Percentiles rank a stretch among this genome's conserved stretches.
Conservation (phyloP, 1,284 basidiomycete species). For the Irpex sp. region DNA sequence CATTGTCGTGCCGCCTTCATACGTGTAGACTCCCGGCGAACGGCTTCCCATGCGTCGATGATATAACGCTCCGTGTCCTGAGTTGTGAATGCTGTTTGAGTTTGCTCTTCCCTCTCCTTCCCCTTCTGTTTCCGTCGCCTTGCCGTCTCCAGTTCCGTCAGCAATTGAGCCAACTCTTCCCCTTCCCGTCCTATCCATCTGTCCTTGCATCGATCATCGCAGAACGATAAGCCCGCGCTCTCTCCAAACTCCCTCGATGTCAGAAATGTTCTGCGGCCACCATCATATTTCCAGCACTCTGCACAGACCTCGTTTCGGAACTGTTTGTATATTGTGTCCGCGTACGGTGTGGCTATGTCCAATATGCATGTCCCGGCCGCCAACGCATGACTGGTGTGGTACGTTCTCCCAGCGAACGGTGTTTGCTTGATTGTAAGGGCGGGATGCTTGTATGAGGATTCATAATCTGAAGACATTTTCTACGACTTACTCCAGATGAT, state of each 20-base stretch:
- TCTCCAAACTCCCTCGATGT: conserved; percentile 24
- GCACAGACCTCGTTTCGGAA: conserved; percentile 65
- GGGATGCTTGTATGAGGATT: not conserved
- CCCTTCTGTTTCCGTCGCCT: conserved; percentile 27
- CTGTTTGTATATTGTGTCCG: conserved; percentile 29
- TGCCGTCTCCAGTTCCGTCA: conserved; percentile 29
- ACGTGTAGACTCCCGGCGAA: conserved; percentile 16
- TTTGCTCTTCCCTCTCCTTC: conserved; percentile 14
- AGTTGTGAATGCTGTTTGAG: conserved; percentile 16
- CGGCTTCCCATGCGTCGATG: conserved; percentile 21
- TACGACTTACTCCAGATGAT: not conserved
- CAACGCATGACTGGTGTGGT: conserved; percentile 22
- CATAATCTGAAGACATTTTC: not conserved
- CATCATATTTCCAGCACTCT: conserved; percentile 58
- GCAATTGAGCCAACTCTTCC: conserved; percentile 27
- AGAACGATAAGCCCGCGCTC: conserved; percentile 50
- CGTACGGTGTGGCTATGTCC: conserved; percentile 23
- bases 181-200: conserved; percentile 37
- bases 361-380: conserved; percentile 16
- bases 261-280: conserved; percentile 31
- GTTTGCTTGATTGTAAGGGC: not conserved
- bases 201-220: conserved; percentile 42
- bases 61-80: conserved; percentile 4
- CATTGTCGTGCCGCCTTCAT: conserved; percentile 23
- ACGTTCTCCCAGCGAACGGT: conserved; percentile 23